A percentile compares a stretch with the other conserved stretches of the same genome.
Evolutionary conservation across 176 grass and related monocot genomes (phyloP).

Genomic region (Oryza meridionalis): DNA sequence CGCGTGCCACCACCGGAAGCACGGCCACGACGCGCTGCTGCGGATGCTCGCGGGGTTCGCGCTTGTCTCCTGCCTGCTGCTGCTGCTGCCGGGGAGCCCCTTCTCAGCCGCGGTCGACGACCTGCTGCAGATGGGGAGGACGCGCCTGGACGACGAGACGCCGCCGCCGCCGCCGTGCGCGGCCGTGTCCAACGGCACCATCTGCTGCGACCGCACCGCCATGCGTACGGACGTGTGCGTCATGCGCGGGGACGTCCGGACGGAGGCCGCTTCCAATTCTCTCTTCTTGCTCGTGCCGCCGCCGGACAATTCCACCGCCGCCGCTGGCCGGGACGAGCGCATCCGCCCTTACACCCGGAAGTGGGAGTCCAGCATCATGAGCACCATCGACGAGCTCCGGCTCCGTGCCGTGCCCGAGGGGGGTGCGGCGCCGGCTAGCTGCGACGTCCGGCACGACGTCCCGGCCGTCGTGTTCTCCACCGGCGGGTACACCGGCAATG

Average conservation of each 20-base stretch:
- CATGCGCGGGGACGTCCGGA: conserved; percentile 55
- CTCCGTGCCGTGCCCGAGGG: conserved; percentile 33
- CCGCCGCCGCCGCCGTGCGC: background rate
- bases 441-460: conserved; percentile 60
- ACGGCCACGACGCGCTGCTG: conserved; percentile 46
- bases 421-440: background rate
- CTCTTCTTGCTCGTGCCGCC: conserved; percentile 29
- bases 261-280: conserved; percentile 32
- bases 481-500: conserved; percentile 86
- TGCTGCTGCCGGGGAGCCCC: conserved; percentile 37
- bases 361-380: conserved; percentile 79
- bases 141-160: background rate
- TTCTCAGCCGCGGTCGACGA: conserved; percentile 49
- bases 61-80: conserved; percentile 37
- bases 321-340: conserved; percentile 8
- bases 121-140: conserved; percentile 34
- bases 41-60: conserved; percentile 40
- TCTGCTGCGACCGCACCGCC: conserved; percentile 57
- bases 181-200: conserved; percentile 21
- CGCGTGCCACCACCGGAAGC: conserved; percentile 50
- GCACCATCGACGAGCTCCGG: conserved; percentile 77
- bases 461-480: conserved; percentile 81
- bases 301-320: background rate
- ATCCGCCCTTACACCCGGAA: conserved; percentile 70
- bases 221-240: conserved; percentile 58